Evolutionary conservation across 1,139 yeast species (phyloP), one percentile per base, ranked within the genome.

Genomic region (Protomyces lactucae-debilis): DNA sequence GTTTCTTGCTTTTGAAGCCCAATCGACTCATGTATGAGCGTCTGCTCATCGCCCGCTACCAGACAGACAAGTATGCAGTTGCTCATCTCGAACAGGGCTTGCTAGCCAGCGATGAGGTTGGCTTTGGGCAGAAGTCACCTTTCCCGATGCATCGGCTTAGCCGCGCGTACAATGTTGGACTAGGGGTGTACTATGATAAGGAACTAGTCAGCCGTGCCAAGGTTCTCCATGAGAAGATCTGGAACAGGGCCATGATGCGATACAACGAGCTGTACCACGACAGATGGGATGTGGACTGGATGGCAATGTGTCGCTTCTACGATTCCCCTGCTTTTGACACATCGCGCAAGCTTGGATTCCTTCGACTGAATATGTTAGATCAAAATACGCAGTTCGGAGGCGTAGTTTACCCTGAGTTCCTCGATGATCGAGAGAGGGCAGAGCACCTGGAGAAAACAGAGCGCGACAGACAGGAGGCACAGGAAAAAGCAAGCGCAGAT

Each of bases 241-340:
- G 60, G 60, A 56, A 52, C 45, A 51, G 45, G 43, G 28, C 51
- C 18, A 45, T 52, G 53, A 21, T 56, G 36, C 28, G 25, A 5
- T 35, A 36, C 16, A 52, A 39, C 16, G 45, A 39, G 35, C 45
- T 28, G 23, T 21, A 45, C 14, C 21, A 14, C n/a, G 37, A 37
- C 45, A 18, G 10, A 4, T 56, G 60, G 60, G 60, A 56, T 25
- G 45, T 32, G 12, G 60, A 56, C 21, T 56, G 60, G 60, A 56
- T 56, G 60, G 14, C 45, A 12, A 45, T 56, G 54, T 14, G 36
- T 12, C 53, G 60, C 12, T 56, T 45, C 21, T 56, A 56, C 37
- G 60, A 56, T 14, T 52, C 55, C 16, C 46, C 23, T 36, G 55
- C 52, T 10, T 57, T 18, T 39, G 28, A 43, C 5, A 48, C 37